These are phyloP conservation scores for Musa balbisiana DNA, from an alignment of 202 grass and related monocot species.

Conservation along the genomic window DNA sequence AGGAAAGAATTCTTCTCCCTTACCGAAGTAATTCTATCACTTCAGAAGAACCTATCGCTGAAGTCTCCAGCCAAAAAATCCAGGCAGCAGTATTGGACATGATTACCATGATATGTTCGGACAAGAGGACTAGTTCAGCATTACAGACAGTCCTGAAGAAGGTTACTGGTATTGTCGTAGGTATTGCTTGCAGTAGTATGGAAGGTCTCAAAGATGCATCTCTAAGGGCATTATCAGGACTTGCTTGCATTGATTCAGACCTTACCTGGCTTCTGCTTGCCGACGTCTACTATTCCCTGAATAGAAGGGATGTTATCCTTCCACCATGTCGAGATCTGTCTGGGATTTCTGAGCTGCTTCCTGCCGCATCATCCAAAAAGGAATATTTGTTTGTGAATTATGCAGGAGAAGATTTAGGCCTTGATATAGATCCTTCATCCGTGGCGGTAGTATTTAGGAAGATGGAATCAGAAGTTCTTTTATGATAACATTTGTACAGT, in stretches of 20 bases:
- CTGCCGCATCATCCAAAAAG: conserved; percentile 43
- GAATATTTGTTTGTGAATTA: conserved; percentile 77
- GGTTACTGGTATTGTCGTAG: conserved; percentile 69
- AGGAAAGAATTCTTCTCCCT: conserved; percentile 70
- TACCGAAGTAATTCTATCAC: conserved; percentile 53
- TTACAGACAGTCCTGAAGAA: conserved; percentile 70
- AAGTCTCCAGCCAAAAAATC: conserved; percentile 89
- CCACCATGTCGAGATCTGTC: conserved; percentile 33
- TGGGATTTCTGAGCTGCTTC: conserved; percentile 57
- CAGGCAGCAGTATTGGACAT: conserved; percentile 73
- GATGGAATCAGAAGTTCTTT: not conserved
- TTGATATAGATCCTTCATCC: conserved; percentile 41
- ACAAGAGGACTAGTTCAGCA: conserved; percentile 55
- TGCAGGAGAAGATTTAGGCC: conserved; percentile 54
- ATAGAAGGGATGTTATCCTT: conserved; percentile 39
- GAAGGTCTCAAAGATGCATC: conserved; percentile 56
- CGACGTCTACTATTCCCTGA: conserved; percentile 71
- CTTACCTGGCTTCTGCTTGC: conserved; percentile 92
- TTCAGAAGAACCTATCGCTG: conserved; percentile 66
- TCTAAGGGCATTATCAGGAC: conserved; percentile 53
- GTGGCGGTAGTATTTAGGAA: conserved; percentile 28
- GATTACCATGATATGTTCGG: conserved; percentile 54
- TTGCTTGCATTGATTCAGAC: conserved; percentile 69
- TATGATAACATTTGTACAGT: not conserved
- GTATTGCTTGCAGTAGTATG: conserved; percentile 65